Evolutionary conservation across 768 basidiomycete genomes (phyloP).

Genomic region (Rubroboletus pulcherrimus): DNA sequence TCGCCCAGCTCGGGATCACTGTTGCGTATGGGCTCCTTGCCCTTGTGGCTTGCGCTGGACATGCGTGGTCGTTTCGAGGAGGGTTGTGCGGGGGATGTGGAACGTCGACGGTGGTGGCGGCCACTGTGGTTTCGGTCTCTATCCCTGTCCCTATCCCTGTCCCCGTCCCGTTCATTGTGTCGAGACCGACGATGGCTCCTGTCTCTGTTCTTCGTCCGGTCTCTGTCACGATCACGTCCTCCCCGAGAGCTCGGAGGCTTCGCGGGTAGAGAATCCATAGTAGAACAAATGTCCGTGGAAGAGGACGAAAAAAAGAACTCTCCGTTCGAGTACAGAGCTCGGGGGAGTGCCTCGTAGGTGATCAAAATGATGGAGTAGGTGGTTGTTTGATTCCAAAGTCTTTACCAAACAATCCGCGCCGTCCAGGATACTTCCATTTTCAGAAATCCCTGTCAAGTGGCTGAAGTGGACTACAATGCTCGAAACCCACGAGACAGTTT

Average conservation of each 20-base stretch:
- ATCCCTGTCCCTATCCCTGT: constrained; percentile 1
- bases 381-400: constrained; percentile 28
- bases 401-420: constrained; percentile 14
- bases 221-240: constrained; percentile 16
- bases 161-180: constrained; percentile 5
- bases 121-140: background rate
- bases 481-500: too few relatives aligned
- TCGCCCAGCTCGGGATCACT: constrained; percentile 11
- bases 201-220: constrained; percentile 6
- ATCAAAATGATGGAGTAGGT: background rate
- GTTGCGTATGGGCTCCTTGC: constrained; percentile 11
- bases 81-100: constrained; percentile 13
- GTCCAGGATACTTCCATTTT: background rate
- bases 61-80: constrained; percentile 19
- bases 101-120: constrained; percentile 8
- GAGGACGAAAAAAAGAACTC: background rate
- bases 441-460: background rate
- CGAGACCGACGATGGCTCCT: constrained; percentile 6
- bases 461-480: background rate
- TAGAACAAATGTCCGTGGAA: background rate
- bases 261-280: constrained; percentile 20
- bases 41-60: constrained; percentile 13
- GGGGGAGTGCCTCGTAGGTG: background rate
- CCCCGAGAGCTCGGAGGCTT: constrained; percentile 19
- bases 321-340: background rate